Evolutionary conservation across 306 rosid species (phyloP), one percentile per base, ranked within the genome.

Genomic region (Pachyrhizus erosus): DNA sequence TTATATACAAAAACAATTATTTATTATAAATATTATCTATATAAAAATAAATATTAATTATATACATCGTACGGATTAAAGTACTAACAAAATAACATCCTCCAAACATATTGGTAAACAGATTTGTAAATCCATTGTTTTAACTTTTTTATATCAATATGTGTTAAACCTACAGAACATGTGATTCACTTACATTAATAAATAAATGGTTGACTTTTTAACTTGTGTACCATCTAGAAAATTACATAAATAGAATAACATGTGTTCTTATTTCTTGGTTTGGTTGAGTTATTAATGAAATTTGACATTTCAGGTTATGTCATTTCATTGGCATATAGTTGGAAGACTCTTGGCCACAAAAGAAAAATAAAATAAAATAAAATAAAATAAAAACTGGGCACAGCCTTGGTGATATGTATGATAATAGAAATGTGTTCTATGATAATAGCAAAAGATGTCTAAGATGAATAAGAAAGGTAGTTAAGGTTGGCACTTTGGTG

Each of bases 301-400:
- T 73, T 39, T 75, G 76, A 66, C 76, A 37, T 75, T 81, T 81
- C n/a, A 10, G 7, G 51, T n/a, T 64, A 18, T 51, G 12, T 33
- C 9, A 26, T 67, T 37, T 66, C 8, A 31, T 62, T 42, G 49
- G 4, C 8, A 15, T 11, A 27, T 3, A 45, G 62, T 46, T 65
- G 65, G 77, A 58, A 55, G 64, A 42, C 6, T 82, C 17, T 48
- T 65, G 61, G 70, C 81, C 85, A 82, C 62, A 55, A 55, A 20
- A 18, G 1, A 18, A 20, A 54, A 33, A 33, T 2, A 5, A 37
- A 37, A 7, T 0, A 37, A 37, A 37, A 27, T 27, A 27, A 27
- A 27, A 46, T 5, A 49, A 49, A 49, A 49, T n/a, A n/a, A n/a
- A n/a, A n/a, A n/a, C 10, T 65, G 39, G 70, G 48, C 76, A 82